Evolutionary conservation across 75 land plant species (phyloP).

Genomic region (Selaginella moellendorffii): DNA sequence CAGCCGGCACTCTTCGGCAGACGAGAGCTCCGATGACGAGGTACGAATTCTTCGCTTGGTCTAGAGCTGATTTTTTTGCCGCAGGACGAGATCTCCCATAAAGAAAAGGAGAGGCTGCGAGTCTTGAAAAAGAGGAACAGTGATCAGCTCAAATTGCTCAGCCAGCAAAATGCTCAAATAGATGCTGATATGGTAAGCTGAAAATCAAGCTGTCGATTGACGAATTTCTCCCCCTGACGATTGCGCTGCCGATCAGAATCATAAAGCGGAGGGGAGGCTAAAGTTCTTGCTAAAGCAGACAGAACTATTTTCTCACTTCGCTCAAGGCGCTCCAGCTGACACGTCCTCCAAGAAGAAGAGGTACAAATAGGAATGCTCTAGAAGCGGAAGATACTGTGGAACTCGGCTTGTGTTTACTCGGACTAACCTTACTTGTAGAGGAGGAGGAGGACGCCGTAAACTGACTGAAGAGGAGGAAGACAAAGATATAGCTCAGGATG

Average conservation of each 20-base stretch:
- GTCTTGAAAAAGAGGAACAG: conserved; percentile 73
- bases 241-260: conserved; percentile 33
- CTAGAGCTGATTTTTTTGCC: background rate
- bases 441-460: background rate
- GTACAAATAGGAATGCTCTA: background rate
- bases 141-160: conserved; percentile 41
- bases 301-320: conserved; percentile 94
- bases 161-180: conserved; percentile 65
- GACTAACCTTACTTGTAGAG: background rate
- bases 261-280: conserved; percentile 72
- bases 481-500: conserved; percentile 86
- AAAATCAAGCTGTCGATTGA: background rate
- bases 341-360: background rate
- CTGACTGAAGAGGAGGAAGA: conserved; percentile 92
- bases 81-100: conserved; percentile 37
- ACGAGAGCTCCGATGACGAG: background rate
- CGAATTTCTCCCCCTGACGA: background rate
- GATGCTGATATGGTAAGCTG: conserved; percentile 92
- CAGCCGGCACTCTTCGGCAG: background rate
- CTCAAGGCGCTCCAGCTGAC: conserved; percentile 22
- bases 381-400: background rate
- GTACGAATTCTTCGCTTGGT: background rate
- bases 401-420: background rate
- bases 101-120: conserved; percentile 61
- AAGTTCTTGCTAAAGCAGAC: conserved; percentile 86